phyloP scores from a whole-genome alignment of 2,329 filamentous ascomycete species.

The Diplodia intermedia region DNA sequence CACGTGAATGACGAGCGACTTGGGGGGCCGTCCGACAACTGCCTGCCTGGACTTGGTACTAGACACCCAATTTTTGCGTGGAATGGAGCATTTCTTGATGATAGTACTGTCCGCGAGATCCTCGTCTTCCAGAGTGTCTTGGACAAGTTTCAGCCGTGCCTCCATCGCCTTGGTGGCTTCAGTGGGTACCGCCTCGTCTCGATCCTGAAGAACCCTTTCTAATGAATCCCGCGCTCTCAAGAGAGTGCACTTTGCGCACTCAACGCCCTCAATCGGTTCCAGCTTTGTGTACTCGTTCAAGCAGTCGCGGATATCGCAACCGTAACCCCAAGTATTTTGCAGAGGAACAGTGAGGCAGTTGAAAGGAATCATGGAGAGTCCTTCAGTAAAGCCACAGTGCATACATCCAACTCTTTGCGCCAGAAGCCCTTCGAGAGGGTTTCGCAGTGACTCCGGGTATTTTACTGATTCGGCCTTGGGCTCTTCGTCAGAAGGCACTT shows the following conservation, averaged over 20 bases:
- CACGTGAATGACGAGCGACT: constrained; percentile 82
- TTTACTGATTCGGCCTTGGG: constrained; percentile 15
- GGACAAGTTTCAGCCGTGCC: constrained; percentile 68
- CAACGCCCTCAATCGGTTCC: constrained; percentile 85
- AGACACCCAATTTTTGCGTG: constrained; percentile 70
- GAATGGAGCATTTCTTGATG: constrained; percentile 54
- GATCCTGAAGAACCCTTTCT: constrained; percentile 52
- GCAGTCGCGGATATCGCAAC: constrained; percentile 77
- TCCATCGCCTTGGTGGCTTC: constrained; percentile 19
- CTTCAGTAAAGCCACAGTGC: constrained; percentile 84
- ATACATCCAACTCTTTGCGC: constrained; percentile 91
- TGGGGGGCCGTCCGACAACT: constrained; percentile 81
- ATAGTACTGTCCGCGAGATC: constrained; percentile 71
- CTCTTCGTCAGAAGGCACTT: constrained; percentile 23
- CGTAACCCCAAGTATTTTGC: constrained; percentile 68
- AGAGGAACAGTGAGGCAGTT: constrained; percentile 90
- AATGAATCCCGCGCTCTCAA: constrained; percentile 59
- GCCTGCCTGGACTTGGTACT: constrained; percentile 90
- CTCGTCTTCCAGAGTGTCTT: constrained; percentile 76
- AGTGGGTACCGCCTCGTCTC: constrained; percentile 19
- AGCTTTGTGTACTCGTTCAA: constrained; percentile 84
- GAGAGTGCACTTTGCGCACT: constrained; percentile 90
- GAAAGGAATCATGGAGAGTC: constrained; percentile 88
- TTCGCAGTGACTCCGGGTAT: constrained; percentile 55
- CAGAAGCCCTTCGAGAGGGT: constrained; percentile 85